phyloP scores from a whole-genome alignment of 1,284 basidiomycete genomes.

The Cryptococcus neoformans region DNA sequence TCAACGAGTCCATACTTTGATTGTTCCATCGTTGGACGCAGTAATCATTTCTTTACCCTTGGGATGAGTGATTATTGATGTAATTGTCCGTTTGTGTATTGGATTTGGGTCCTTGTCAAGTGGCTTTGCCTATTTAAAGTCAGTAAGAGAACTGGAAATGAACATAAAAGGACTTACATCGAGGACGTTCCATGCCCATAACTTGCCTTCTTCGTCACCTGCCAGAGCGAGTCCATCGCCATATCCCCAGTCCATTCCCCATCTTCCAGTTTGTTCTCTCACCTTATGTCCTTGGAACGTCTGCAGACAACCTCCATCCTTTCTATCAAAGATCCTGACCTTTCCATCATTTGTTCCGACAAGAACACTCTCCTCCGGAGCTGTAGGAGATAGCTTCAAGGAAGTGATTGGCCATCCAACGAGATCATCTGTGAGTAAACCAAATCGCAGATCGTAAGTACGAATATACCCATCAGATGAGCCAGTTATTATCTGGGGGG shows the following conservation, averaged over 20 bases:
- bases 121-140: constrained; percentile 59
- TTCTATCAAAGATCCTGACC: constrained; percentile 78
- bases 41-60: constrained; percentile 79
- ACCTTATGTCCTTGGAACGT: constrained; percentile 69
- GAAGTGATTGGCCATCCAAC: constrained; percentile 86
- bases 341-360: constrained; percentile 73
- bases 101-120: constrained; percentile 64
- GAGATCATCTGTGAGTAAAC: constrained; percentile 80
- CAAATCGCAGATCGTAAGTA: constrained; percentile 90
- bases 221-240: constrained; percentile 76
- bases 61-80: constrained; percentile 88
- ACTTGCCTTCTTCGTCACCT: constrained; percentile 82
- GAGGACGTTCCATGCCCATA: constrained; percentile 92
- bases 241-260: constrained; percentile 76
- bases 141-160: background rate
- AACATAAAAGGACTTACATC: constrained; percentile 57
- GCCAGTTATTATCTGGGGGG: constrained; percentile 67
- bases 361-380: constrained; percentile 70
- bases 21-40: constrained; percentile 49
- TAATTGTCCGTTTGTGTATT: constrained; percentile 76
- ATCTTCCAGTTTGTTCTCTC: constrained; percentile 57
- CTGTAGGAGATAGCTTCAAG: constrained; percentile 57
- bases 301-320: constrained; percentile 76
- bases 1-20: constrained; percentile 36
- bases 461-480: constrained; percentile 89